Evolutionary conservation across 1,284 basidiomycete species (phyloP).

Genomic region (Phenoliferia sp.): DNA sequence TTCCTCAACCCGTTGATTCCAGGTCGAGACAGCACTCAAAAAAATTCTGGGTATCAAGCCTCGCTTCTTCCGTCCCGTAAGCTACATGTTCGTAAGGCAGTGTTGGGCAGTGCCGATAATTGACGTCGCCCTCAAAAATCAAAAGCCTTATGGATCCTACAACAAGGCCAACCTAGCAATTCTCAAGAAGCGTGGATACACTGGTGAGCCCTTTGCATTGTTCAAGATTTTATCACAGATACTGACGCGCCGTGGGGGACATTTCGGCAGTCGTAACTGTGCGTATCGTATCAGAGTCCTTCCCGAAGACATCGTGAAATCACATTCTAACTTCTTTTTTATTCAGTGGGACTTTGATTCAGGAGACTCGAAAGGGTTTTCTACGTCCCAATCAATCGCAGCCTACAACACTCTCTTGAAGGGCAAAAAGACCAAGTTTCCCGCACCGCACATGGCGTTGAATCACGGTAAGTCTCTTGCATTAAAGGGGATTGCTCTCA

Average conservation of each 20-base stretch:
- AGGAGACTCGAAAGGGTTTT: slow-evolving; percentile 24
- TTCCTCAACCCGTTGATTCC: neutral
- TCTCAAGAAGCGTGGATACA: no score
- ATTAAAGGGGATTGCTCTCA: neutral
- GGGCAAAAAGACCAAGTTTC: slow-evolving; percentile 9
- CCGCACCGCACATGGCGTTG: slow-evolving; percentile 20
- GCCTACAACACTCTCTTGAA: slow-evolving; percentile 21
- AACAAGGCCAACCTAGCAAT: no score
- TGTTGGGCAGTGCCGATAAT: no score
- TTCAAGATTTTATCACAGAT: no score
- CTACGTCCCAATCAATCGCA: slow-evolving; percentile 9
- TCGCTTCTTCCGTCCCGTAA: slow-evolving; percentile 27
- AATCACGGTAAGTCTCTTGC: slow-evolving; percentile 20
- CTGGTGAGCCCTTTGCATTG: no score
- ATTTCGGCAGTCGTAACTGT: no score
- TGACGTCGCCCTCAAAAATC: slow-evolving; percentile 24
- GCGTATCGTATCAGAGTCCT: no score
- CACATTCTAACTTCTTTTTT: no score
- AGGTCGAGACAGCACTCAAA: slow-evolving; percentile 31
- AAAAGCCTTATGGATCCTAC: slow-evolving; percentile 34
- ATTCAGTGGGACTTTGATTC: slow-evolving; percentile 37
- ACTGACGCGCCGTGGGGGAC: no score
- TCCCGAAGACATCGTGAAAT: no score
- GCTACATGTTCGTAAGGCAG: no score
- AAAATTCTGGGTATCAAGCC: slow-evolving; percentile 40